phyloP scores from a whole-genome alignment of 192 early-diverging fungal species.

The Linnemannia zychae region DNA sequence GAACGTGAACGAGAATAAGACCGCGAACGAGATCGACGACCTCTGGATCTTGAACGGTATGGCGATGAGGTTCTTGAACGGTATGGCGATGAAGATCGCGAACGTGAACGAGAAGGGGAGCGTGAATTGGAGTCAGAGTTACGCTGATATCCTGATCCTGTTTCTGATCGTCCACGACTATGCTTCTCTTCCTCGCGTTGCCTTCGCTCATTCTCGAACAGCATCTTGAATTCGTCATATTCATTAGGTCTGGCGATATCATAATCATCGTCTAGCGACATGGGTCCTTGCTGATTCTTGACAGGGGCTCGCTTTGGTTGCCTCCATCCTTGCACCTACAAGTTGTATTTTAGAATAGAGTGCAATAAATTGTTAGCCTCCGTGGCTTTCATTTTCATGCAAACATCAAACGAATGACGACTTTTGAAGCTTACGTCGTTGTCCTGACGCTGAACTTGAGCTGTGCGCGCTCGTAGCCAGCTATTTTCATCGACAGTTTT shows the following conservation, averaged over 20 bases:
- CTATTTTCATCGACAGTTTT: conserved; percentile 36
- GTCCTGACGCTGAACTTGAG: conserved; percentile 60
- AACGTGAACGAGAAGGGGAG: conserved; percentile 7
- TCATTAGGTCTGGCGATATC: conserved; percentile 82
- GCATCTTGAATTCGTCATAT: conserved; percentile 74
- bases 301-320: conserved; percentile 41
- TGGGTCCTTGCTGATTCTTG: conserved; percentile 46
- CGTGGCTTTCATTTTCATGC: no score
- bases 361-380: no score
- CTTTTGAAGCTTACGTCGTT: conserved; percentile 14
- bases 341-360: not conserved
- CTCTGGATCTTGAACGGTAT: conserved; percentile 17
- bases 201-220: conserved; percentile 59
- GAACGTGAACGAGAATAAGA: conserved; percentile 43
- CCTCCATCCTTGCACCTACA: conserved; percentile 27
- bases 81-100: no score
- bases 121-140: conserved; percentile 26
- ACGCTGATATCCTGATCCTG: not conserved
- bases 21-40: conserved; percentile 13
- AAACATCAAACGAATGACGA: not conserved
- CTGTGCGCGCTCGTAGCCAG: conserved; percentile 38
- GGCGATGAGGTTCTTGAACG: conserved; percentile 8
- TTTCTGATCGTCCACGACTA: conserved; percentile 14
- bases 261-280: conserved; percentile 68
- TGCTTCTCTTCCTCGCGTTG: conserved; percentile 50